phyloP scores from a whole-genome alignment of 352 stramenopile genomes.

The Phytophthora sp. region DNA sequence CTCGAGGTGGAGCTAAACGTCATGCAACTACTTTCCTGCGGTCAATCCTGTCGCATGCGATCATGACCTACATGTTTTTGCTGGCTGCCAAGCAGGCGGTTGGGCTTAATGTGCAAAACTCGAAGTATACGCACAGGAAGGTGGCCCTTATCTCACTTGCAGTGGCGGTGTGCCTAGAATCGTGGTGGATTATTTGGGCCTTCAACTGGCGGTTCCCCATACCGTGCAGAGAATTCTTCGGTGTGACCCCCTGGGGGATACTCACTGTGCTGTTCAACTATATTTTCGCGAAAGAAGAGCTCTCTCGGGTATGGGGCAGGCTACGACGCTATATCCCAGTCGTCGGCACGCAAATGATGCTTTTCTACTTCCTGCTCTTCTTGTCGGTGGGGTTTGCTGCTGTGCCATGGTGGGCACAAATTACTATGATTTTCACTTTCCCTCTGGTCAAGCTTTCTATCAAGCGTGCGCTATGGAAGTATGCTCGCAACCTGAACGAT shows the following conservation, averaged over 20 bases:
- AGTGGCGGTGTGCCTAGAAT: constrained; percentile 13
- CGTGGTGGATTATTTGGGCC: constrained; percentile 6
- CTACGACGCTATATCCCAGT: constrained; percentile 18
- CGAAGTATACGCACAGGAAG: constrained; percentile 13
- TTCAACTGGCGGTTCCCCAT: constrained; percentile 18
- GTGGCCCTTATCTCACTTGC: constrained; percentile 7
- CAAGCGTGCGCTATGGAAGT: constrained; percentile 31
- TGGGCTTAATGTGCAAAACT: not conserved
- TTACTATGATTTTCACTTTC: constrained; percentile 19
- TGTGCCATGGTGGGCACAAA: constrained; percentile 2
- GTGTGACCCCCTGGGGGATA: constrained; percentile 2
- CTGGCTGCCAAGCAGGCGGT: constrained; percentile 9
- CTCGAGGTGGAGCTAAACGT: not conserved
- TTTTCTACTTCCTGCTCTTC: constrained; percentile 26
- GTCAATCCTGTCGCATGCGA: constrained; percentile 1
- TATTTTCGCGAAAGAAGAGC: constrained; percentile 6
- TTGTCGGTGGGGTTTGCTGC: constrained; percentile 14
- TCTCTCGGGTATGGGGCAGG: not conserved
- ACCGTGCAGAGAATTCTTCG: constrained; percentile 19
- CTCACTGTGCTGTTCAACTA: constrained; percentile 10
- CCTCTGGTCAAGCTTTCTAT: constrained; percentile 20
- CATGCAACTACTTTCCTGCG: constrained; percentile 11
- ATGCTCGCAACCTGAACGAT: constrained; percentile 20
- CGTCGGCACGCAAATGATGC: constrained; percentile 10
- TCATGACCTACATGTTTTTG: constrained; percentile 16